These are phyloP conservation scores for Leptographium galeiforme DNA, from an alignment of 2,329 filamentous ascomycete genomes.

Conservation along the genomic window DNA sequence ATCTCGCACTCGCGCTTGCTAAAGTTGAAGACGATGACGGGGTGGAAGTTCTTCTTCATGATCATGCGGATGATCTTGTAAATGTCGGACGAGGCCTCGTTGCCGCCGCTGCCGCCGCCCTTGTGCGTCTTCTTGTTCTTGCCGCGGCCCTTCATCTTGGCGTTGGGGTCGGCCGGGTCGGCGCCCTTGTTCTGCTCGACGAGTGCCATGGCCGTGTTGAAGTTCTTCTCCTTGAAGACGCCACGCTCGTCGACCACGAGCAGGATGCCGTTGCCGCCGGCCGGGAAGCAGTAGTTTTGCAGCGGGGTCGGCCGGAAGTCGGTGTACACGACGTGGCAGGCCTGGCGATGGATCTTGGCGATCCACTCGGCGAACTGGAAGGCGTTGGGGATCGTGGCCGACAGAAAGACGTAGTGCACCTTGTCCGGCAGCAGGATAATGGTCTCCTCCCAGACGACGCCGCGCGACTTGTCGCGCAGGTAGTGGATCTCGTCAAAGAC, in stretches of 20 bases:
- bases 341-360: constrained; percentile 91
- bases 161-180: constrained; percentile 65
- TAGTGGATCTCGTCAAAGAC: constrained; percentile 99
- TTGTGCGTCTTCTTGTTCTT: constrained; percentile 90
- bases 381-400: constrained; percentile 94
- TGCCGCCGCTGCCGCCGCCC: constrained; percentile 57
- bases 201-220: constrained; percentile 85
- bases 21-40: constrained; percentile 98
- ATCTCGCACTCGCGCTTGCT: constrained; percentile 95
- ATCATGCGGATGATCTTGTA: constrained; percentile 99
- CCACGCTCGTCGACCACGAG: constrained; percentile 95
- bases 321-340: constrained; percentile 97
- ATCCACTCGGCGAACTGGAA: constrained; percentile 99
- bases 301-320: constrained; percentile 94
- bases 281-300: constrained; percentile 95
- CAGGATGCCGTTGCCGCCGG: constrained; percentile 83
- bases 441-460: constrained; percentile 98
- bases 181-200: constrained; percentile 81
- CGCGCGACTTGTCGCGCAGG: constrained; percentile 83
- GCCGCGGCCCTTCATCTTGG: constrained; percentile 72
- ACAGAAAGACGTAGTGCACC: constrained; percentile 96
- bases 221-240: constrained; percentile 91
- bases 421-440: constrained; percentile 97
- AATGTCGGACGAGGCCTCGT: constrained; percentile 63
- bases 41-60: constrained; percentile 93